Base-by-base conservation (phyloP, 352 stramenopile genomes). In the Elongisporangium anandrum region DNA sequence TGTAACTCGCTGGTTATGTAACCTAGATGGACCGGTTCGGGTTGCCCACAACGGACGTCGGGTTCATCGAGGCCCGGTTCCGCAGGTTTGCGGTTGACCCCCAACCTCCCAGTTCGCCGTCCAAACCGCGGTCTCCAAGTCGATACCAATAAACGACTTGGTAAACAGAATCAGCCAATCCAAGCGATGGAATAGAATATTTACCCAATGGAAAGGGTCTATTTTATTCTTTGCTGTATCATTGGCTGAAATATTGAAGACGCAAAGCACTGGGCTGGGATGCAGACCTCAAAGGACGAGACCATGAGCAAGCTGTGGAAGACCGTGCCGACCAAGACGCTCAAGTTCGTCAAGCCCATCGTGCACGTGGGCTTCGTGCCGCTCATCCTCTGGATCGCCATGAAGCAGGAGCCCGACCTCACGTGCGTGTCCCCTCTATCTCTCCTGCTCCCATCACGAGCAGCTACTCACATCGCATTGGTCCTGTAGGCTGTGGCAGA, bases 341-440 rank as follows among this genome's bases (percentile, higher is more conserved):
- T 95, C 57, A 93, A 92, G 79, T 62, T 77, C 52, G 72, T 92
- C 65, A 94, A 94, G 76, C 84, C 86, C 20, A 79, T 94, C 60
- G 86, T 92, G 65, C 85, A 95, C 78, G 73, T 75, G 56, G 79
- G 77, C 45, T 94, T 92, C 62, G 70, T 95, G 53, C 86, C 86
- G 61, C 76, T 95, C 22, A 76, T 94, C 57, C 60, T 95, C 60
- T 84, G 79, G 68, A 82, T 95, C 51, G 86, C 81, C 38, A 60
- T 95, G 51, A 85, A 85, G 72, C 85, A 92, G 66, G 86, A 94
- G 60, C 72, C 73, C 12, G 65, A 84, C 39, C 74, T 92, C 62
- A 85, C 80, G 84, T 92, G 59, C 60, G 81, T 81, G 19, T 3
- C 15, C 12, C 48, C 24, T 50, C 10, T 38, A n/a, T 13, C 26